Base-by-base conservation (phyloP, 208 protist species). In the Balamuthia mandrillaris region DNA sequence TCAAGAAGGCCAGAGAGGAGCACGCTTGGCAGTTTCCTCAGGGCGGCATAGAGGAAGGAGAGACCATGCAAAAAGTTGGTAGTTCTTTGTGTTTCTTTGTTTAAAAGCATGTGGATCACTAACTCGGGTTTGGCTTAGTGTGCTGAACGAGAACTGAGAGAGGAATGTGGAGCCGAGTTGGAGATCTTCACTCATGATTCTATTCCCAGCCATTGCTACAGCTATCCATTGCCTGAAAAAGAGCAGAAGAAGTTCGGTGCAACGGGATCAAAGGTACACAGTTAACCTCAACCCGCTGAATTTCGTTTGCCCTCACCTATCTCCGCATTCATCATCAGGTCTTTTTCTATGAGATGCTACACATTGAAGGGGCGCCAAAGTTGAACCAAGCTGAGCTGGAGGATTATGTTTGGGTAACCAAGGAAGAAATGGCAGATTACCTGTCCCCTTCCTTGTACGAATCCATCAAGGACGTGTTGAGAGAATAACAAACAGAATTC, bases 1-100 rank as follows among this genome's bases (percentile, higher is more conserved):
- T 87, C 27, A 9, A 68, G 49, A 87, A 87, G 52, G 42, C 65
- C 2, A 10, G 83, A 7, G 29, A 39, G 27, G 37, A 66, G 9
- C 65, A 87, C 68, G 49, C 83, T 5, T 87, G 83, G 83, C 83
- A 87, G 45, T 87, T 87, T 39, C 83, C 83, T 16, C 83, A 87
- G 39, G 83, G 83, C 29, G 83, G 83, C 1, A 41, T 41, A 37
- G 33, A 72, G n/a, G 3, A 24, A 1, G 83, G 70, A 9, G 83
- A 87, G 68, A 82, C 66, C 16, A 66, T 82, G 49, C 83, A 47
- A 7, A 65, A 82, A 33, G 81, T 74, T 18, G 12, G 41, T 63
- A 35, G 16, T 5, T 10, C 58, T 82, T n/a, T n/a, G 14, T 78
- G 29, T 10, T 29, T 77, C 37, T 12, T 14, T 29, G 21, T 77